Evolutionary conservation across 2,329 filamentous ascomycete species (phyloP), one percentile per base, ranked within the genome.

Genomic region (Curvularia spicifera): DNA sequence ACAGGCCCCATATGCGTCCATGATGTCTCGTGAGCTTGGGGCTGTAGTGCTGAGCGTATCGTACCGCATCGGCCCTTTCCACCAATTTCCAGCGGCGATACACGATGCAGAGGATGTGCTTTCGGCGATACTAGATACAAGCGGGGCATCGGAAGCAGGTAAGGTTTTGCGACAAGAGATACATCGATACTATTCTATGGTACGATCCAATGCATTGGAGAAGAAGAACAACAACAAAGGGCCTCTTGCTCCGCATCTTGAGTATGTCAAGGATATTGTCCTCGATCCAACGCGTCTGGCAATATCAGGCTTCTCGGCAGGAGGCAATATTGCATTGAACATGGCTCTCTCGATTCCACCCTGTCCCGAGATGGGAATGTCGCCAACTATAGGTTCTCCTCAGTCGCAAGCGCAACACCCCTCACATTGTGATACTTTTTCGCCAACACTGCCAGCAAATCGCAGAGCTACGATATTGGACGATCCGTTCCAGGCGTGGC

Each of bases 21-120:
- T 78, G 73, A 78, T 82, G 70, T 77, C 76, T 29, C 71, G 78
- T 10, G 76, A 80, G 61, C 72, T 81, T 10, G 67, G 73, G 4
- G 73, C 76, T 10, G 73, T 82, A 5, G 79, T 80, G 43, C 77
- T 82, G 48, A 79, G 76, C 48, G 80, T 82, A 3, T 81, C 81
- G 50, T 83, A 83, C 59, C 77, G 81, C 43, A 78, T 82, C 28
- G 80, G 79, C 4, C 81, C 81, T 0, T 76, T 80, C 55, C 73
- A 80, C 55, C 76, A 80, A 37, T 82, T 80, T 47, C 81, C 80
- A 0, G 79, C 79, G 0, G 80, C 81, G 1, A 76, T 82, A 18
- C 76, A 81, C 58, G 81, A 83, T 58, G 78, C 78, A 9, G 80
- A 82, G 51, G 80, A 82, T 56, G 79, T 79, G 1, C 64, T 82